Base-by-base conservation (phyloP, 2,329 filamentous ascomycete species). In the Coniella lustricola region DNA sequence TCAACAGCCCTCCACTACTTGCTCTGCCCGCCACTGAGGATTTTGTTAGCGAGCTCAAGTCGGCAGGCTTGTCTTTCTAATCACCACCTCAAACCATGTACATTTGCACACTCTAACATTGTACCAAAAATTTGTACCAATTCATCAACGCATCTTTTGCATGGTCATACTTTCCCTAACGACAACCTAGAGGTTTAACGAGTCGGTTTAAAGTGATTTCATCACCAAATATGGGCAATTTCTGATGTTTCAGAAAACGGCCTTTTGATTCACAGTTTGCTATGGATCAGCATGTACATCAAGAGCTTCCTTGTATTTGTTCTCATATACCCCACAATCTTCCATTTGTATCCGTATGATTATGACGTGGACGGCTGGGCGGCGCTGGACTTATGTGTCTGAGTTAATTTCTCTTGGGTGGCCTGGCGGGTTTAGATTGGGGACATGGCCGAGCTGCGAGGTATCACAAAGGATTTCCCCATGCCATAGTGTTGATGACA, bases 1-100 rank as follows among this genome's bases (percentile, higher is more conserved):
- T 53, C 21, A 52, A 41, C 25, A 54, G 48, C 48, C 50, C 55
- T 1, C 50, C 55, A 1, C 47, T 67, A 14, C 59, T 71, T 2
- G 62, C 61, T 8, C 55, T 60, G 34, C 67, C 66, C 2, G 65
- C 64, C 18, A 56, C 71, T 4, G 67, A 70, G 40, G 66, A 70
- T 48, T 67, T 72, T 53, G 64, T 60, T 36, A 64, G 54, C 47
- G 50, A 53, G 39, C 34, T 53, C 34, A 53, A 47, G 36, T 47
- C 44, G 3, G 44, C 44, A 3, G 44, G 44, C 29, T 22, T 47
- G 29, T 42, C 40, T 4, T 47, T 47, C 36, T 47, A 20, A 22
- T 18, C 36, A 39, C 12, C 12, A 8, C 16, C 29, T 16, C 13
- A 12, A n/a, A 17, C 5, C 14, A 14, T 16, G 13, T 17, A 12